Conservation (phyloP, 2,329 filamentous ascomycete genomes). For the Didymella pomorum region DNA sequence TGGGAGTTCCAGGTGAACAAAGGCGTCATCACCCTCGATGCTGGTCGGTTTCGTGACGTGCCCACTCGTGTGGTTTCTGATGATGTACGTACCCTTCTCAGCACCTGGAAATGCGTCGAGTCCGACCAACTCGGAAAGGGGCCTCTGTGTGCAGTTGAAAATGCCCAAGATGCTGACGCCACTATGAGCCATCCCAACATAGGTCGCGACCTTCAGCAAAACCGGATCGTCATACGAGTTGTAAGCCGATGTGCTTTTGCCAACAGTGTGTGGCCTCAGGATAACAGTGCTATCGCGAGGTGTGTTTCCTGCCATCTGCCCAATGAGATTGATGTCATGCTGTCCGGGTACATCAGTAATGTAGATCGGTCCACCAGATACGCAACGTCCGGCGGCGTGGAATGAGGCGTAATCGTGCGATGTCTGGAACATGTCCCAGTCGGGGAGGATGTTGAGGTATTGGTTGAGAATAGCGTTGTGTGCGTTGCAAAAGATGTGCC, state of each 20-base stretch:
- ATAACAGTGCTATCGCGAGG: conserved; percentile 77
- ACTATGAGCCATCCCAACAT: conserved; percentile 71
- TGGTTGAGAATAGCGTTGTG: conserved; percentile 85
- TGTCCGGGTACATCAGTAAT: conserved; percentile 89
- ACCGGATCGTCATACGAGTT: conserved; percentile 75
- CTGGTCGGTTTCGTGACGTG: conserved; percentile 64
- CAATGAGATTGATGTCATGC: conserved; percentile 77
- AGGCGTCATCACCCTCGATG: conserved; percentile 53
- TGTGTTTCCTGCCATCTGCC: conserved; percentile 81
- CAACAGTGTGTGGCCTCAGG: conserved; percentile 77
- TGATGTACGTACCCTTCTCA: conserved; percentile 68
- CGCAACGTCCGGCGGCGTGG: conserved; percentile 87
- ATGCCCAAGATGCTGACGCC: conserved; percentile 81
- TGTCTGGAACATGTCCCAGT: conserved; percentile 81
- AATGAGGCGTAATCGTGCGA: conserved; percentile 76
- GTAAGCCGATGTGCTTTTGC: conserved; percentile 77
- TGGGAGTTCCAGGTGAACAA: conserved; percentile 70
- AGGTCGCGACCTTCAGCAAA: conserved; percentile 80
- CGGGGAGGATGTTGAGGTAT: conserved; percentile 85
- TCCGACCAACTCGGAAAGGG: conserved; percentile 73
- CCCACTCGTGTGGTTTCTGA: conserved; percentile 75
- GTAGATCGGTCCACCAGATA: conserved; percentile 91
- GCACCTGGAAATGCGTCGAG: conserved; percentile 78
- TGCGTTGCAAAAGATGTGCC: conserved; percentile 95
- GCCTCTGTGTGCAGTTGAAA: conserved; percentile 77